A percentile compares a stretch with the other conserved stretches of the same genome.
These are phyloP conservation scores for Geranium incanum DNA, from an alignment of 441 rosid species.

Conservation along the genomic window DNA sequence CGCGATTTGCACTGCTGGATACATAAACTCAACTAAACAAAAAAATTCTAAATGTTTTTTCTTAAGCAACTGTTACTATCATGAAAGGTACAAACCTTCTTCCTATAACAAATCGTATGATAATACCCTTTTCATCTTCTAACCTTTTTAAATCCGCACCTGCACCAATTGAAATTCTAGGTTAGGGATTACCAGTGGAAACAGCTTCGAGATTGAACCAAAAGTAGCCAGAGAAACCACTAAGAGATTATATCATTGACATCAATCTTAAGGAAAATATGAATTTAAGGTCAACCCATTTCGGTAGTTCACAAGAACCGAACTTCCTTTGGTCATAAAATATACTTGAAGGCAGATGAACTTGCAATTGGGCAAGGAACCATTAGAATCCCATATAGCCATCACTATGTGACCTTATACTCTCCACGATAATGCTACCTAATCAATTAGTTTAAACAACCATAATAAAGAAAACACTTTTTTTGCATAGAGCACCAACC, in stretches of 20 bases:
- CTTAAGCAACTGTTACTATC: slow-evolving; percentile 5
- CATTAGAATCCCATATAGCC: neutral
- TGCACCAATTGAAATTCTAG: slow-evolving; percentile 28
- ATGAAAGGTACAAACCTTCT: slow-evolving; percentile 45
- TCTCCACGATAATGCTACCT: neutral
- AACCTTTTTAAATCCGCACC: slow-evolving; percentile 44
- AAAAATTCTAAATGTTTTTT: neutral
- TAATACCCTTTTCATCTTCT: slow-evolving; percentile 68
- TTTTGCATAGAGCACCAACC: neutral
- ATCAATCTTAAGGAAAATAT: neutral
- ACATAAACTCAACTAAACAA: slow-evolving; percentile 17
- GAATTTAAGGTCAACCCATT: neutral
- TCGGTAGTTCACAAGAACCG: neutral
- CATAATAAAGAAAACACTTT: neutral
- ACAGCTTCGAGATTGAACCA: neutral
- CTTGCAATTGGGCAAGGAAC: neutral
- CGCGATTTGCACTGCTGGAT: slow-evolving; percentile 57
- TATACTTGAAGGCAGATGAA: neutral
- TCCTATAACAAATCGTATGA: slow-evolving; percentile 71
- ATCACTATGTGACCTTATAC: neutral
- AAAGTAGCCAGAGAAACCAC: slow-evolving; percentile 1
- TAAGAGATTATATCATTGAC: neutral
- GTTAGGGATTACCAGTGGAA: slow-evolving; percentile 12
- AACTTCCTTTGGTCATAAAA: neutral
- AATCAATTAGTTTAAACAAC: neutral